phyloP scores from a whole-genome alignment of 768 basidiomycete species.

The Udeniomyces megalosporus region DNA sequence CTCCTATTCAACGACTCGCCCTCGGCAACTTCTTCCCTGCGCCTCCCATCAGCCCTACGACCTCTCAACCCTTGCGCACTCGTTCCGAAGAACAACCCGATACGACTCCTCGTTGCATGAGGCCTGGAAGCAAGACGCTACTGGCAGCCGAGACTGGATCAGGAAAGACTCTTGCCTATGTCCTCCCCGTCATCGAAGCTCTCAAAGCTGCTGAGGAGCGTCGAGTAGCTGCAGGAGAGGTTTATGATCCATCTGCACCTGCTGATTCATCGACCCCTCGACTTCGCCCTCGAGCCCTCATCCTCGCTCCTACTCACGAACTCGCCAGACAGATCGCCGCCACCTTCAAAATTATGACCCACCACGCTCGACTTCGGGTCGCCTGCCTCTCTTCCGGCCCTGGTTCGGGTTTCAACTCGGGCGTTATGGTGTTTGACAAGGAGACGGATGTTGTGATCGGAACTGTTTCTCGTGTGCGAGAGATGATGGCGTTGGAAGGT shows the following conservation, averaged over 20 bases:
- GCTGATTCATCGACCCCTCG: too few species aligned
- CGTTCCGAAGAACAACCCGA: background rate
- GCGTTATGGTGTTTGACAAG: background rate
- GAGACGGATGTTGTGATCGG: conserved; percentile 12
- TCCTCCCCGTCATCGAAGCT: conserved; percentile 63
- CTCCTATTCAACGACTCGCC: conserved; percentile 13
- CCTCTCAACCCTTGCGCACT: background rate
- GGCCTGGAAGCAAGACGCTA: conserved; percentile 35
- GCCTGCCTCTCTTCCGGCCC: conserved; percentile 40
- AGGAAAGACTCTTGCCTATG: conserved; percentile 79
- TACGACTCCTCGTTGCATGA: background rate
- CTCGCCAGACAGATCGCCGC: conserved; percentile 60
- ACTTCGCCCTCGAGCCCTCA: conserved; percentile 54
- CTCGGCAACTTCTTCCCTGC: conserved; percentile 13
- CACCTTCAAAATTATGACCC: conserved; percentile 58
- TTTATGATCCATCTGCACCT: background rate
- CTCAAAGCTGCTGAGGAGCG: conserved; percentile 49
- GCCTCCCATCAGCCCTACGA: background rate
- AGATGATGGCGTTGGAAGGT: conserved; percentile 7
- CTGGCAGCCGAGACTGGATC: conserved; percentile 82
- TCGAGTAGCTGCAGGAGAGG: background rate
- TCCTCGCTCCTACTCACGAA: conserved; percentile 81
- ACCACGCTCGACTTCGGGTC: conserved; percentile 60
- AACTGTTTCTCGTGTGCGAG: background rate
- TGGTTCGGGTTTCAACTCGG: background rate